Base-by-base conservation (phyloP, 169 alveolate genomes). In the Plasmodium malariae region DNA sequence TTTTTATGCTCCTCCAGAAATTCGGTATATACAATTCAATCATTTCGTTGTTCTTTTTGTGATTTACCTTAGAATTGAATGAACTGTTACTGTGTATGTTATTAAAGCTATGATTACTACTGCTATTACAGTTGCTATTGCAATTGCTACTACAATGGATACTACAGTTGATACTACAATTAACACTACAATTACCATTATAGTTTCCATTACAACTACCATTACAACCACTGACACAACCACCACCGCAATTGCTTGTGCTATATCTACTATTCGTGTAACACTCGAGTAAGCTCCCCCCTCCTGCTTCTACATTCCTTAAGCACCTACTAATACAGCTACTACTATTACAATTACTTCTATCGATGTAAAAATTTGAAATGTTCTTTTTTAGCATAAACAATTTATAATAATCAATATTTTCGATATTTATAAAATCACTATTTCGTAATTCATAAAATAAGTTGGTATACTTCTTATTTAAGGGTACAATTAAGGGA, bases 1-100 rank as follows among this genome's bases (percentile, higher is more conserved):
- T 95, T 93, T 96, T 96, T 19, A 97, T 97, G 28, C 95, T 87
- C 69, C 96, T 94, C 98, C 98, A 96, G 71, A 96, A 96, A 40
- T 96, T 92, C 30, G 97, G 95, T 14, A 96, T 95, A 49, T 96
- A 95, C 68, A 96, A 95, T 48, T 96, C 98, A 30, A 80, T 67
- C 48, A 12, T 17, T 28, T 68, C 90, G 30, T 80, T 80, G 26
- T 80, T 80, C 34, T 51, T 80, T 32, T 80, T 80, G 34, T 65
- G 80, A 28, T 28, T 32, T 24, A 67, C 28, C 48, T 21, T 30
- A 17, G 30, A 14, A 34, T 63, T 30, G n/a, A 11, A 6, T n/a
- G 28, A n/a, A 37, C 6, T 51, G 0, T 30, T 11, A 60, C 69
- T 26, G 26, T 14, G 32, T 34, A 21, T 34, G 14, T 30, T 21